These are phyloP conservation scores for Domatiomyces globalis DNA, from an alignment of 2,329 filamentous ascomycete genomes.

Conservation along the genomic window DNA sequence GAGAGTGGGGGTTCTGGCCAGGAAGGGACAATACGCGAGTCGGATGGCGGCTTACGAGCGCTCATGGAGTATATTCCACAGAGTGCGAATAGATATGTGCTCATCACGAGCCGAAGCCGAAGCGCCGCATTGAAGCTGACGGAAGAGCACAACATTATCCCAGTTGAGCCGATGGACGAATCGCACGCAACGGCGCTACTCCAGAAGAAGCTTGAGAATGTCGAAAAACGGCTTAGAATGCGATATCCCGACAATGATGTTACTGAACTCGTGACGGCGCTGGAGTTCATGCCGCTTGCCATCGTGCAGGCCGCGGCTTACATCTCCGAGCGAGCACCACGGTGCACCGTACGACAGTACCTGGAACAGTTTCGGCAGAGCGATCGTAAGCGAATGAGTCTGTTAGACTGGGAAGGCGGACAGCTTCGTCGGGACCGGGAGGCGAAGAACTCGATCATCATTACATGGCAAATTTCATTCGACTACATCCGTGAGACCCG, in stretches of 20 bases:
- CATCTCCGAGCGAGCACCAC: slow-evolving; percentile 13
- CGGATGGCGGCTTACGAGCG: too few relatives aligned
- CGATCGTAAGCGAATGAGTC: slow-evolving; percentile 16
- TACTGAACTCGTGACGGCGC: slow-evolving; percentile 20
- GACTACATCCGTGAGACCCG: slow-evolving; percentile 16
- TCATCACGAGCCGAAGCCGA: slow-evolving; percentile 11
- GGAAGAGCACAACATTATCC: slow-evolving; percentile 7
- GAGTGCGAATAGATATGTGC: slow-evolving; percentile 10
- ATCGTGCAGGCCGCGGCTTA: slow-evolving; percentile 21
- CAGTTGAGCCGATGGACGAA: slow-evolving; percentile 7
- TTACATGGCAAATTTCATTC: slow-evolving; percentile 25
- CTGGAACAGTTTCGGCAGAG: slow-evolving; percentile 11
- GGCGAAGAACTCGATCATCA: slow-evolving; percentile 22
- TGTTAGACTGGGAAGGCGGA: slow-evolving; percentile 12
- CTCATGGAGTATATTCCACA: slow-evolving; percentile 14
- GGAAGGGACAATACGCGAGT: too few relatives aligned
- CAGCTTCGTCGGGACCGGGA: slow-evolving; percentile 17
- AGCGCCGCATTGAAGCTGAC: slow-evolving; percentile 2
- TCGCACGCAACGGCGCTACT: slow-evolving; percentile 11
- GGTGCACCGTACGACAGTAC: slow-evolving; percentile 13
- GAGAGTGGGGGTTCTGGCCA: too few relatives aligned
- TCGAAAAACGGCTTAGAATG: background rate
- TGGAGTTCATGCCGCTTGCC: slow-evolving; percentile 22
- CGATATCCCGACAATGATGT: slow-evolving; percentile 2
- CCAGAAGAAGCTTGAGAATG: slow-evolving; percentile 11